These are phyloP conservation scores for Priceomyces castillae DNA, from an alignment of 805 yeast genomes.

Conservation along the genomic window DNA sequence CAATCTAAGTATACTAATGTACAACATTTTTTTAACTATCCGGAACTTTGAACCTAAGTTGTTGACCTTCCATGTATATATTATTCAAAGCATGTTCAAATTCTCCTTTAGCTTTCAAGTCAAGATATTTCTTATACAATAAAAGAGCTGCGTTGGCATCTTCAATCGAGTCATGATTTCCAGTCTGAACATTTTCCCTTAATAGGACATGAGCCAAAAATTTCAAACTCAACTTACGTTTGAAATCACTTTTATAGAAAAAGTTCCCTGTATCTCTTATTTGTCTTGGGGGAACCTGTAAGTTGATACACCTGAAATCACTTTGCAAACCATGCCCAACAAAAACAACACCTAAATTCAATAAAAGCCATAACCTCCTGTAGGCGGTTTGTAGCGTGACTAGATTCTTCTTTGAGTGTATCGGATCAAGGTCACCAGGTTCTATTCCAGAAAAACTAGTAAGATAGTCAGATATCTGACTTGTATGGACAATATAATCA, in stretches of 20 bases:
- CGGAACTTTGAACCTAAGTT: slow-evolving; percentile 52
- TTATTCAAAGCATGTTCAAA: slow-evolving; percentile 61
- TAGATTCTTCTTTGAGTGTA: slow-evolving; percentile 58
- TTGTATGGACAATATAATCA: slow-evolving; percentile 79
- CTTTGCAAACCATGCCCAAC: slow-evolving; percentile 92
- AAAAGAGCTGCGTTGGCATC: slow-evolving; percentile 87
- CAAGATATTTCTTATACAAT: slow-evolving; percentile 69
- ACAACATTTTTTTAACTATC: slow-evolving; percentile 12
- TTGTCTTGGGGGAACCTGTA: slow-evolving; percentile 81
- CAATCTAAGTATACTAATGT: neutral
- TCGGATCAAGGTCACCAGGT: slow-evolving; percentile 82
- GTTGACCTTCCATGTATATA: slow-evolving; percentile 70
- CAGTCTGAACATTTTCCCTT: slow-evolving; percentile 76
- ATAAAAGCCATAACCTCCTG: slow-evolving; percentile 82
- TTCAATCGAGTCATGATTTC: slow-evolving; percentile 95
- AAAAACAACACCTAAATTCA: slow-evolving; percentile 86
- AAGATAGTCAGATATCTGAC: slow-evolving; percentile 75
- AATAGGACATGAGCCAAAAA: slow-evolving; percentile 81
- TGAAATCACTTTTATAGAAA: slow-evolving; percentile 70
- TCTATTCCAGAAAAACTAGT: slow-evolving; percentile 94
- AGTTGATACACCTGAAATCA: slow-evolving; percentile 90
- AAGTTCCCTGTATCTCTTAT: slow-evolving; percentile 86
- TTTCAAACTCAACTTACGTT: slow-evolving; percentile 77
- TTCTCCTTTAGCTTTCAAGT: slow-evolving; percentile 54
- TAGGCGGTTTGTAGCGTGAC: slow-evolving; percentile 83